These are phyloP conservation scores for Pseudozyma flocculosa DNA, from an alignment of 1,284 basidiomycete species.

Conservation along the genomic window DNA sequence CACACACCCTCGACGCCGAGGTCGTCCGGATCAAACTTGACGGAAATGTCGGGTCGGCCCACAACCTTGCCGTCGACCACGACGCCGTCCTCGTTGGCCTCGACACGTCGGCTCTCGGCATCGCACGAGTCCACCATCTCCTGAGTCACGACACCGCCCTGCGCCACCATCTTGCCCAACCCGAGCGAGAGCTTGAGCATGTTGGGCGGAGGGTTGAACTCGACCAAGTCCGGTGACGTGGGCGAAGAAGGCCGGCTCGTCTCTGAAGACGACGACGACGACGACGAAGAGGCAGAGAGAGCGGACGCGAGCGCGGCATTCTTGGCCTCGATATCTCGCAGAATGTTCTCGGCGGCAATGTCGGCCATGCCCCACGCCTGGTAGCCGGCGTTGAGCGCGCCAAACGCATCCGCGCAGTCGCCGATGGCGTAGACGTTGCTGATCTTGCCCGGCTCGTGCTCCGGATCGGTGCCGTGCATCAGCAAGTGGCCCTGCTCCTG, in stretches of 20 bases:
- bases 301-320: too few relatives aligned
- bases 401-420: slow-evolving; percentile 55
- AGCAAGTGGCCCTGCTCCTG: slow-evolving; percentile 16
- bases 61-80: slow-evolving; percentile 19
- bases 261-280: neutral
- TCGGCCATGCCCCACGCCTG: slow-evolving; percentile 58
- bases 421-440: slow-evolving; percentile 55
- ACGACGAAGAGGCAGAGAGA: neutral
- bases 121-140: slow-evolving; percentile 7
- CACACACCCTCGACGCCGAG: slow-evolving; percentile 52
- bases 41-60: slow-evolving; percentile 32
- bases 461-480: slow-evolving; percentile 1
- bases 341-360: slow-evolving; percentile 51
- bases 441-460: slow-evolving; percentile 17
- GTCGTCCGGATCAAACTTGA: slow-evolving; percentile 49
- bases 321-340: neutral
- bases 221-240: slow-evolving; percentile 8
- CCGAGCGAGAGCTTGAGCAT: slow-evolving; percentile 54
- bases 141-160: slow-evolving; percentile 34
- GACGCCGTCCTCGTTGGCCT: neutral
- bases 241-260: neutral
- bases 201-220: slow-evolving; percentile 46
- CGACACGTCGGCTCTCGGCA: neutral
- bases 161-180: slow-evolving; percentile 47
- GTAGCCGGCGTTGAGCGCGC: slow-evolving; percentile 56